These are phyloP conservation scores for Ilyonectria destructans DNA, from an alignment of 2,329 filamentous ascomycete genomes.

Conservation along the genomic window DNA sequence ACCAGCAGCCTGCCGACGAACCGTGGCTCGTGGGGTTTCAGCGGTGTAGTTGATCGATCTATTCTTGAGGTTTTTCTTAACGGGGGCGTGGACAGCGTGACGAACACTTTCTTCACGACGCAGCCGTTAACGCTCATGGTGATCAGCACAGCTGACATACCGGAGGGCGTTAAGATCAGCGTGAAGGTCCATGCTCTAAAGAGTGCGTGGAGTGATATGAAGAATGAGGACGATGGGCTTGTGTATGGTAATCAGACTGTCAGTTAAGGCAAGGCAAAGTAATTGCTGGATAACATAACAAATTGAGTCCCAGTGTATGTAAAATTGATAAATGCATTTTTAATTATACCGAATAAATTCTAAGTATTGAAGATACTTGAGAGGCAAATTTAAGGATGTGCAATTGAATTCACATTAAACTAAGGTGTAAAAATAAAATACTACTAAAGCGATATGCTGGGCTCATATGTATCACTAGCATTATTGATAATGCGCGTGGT, in stretches of 20 bases:
- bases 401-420: too few species aligned
- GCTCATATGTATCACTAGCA: too few species aligned
- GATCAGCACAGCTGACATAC: constrained; percentile 39
- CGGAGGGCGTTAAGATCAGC: constrained; percentile 41
- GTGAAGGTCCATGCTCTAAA: constrained; percentile 45
- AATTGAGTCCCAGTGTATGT: too few species aligned
- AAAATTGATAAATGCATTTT: too few species aligned
- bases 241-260: background rate
- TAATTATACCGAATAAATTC: too few species aligned
- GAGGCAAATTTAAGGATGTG: too few species aligned
- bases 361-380: too few species aligned
- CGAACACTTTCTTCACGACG: constrained; percentile 51
- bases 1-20: constrained; percentile 35
- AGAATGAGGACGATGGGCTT: background rate
- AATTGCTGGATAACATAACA: background rate
- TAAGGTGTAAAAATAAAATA: too few species aligned
- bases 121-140: constrained; percentile 47
- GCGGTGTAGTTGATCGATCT: constrained; percentile 55
- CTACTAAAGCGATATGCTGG: too few species aligned
- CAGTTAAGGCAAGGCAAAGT: background rate
- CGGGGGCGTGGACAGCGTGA: constrained; percentile 53
- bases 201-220: constrained; percentile 45
- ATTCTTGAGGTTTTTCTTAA: constrained; percentile 56
- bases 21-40: constrained; percentile 48
- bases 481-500: too few species aligned